phyloP scores from a whole-genome alignment of 1,284 basidiomycete species.

The Paramarasmius palmivorus region DNA sequence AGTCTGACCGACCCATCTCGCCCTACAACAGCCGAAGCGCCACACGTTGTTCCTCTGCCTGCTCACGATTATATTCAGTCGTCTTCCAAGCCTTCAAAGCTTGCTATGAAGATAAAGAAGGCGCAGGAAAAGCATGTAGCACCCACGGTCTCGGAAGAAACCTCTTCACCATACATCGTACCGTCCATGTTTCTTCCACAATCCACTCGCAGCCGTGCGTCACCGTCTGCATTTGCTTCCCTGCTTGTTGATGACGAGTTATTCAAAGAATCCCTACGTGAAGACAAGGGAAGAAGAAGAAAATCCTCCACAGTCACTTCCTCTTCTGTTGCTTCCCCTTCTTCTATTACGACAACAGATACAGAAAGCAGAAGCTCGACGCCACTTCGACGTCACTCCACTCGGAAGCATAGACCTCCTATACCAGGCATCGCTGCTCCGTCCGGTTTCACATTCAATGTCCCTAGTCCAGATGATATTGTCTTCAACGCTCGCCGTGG shows the following conservation, averaged over 20 bases:
- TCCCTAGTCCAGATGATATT: conserved; percentile 87
- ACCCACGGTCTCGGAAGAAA: conserved; percentile 39
- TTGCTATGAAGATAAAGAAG: conserved; percentile 68
- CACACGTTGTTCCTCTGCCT: conserved; percentile 42
- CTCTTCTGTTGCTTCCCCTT: not conserved
- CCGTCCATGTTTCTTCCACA: conserved; percentile 60
- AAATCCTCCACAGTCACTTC: not conserved
- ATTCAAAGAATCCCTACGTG: conserved; percentile 36
- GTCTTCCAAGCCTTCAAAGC: conserved; percentile 56
- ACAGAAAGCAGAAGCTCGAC: not conserved
- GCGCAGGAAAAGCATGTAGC: conserved; percentile 38
- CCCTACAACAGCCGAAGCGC: conserved; percentile 33
- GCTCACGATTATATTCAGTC: conserved; percentile 6
- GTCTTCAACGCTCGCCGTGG: conserved; percentile 79
- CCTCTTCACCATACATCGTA: conserved; percentile 32
- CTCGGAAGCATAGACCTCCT: not conserved
- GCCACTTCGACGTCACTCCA: not conserved
- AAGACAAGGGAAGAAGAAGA: conserved; percentile 25
- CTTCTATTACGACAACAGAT: not conserved
- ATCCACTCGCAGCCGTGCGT: conserved; percentile 57
- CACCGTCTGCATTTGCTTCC: conserved; percentile 75
- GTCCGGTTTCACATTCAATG: conserved; percentile 66
- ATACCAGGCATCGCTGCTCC: conserved; percentile 29
- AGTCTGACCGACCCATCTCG: conserved; percentile 49
- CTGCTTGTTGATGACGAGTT: conserved; percentile 61